Evolutionary conservation across 2,329 filamentous ascomycete species (phyloP).

Genomic region (Scedosporium boydii): DNA sequence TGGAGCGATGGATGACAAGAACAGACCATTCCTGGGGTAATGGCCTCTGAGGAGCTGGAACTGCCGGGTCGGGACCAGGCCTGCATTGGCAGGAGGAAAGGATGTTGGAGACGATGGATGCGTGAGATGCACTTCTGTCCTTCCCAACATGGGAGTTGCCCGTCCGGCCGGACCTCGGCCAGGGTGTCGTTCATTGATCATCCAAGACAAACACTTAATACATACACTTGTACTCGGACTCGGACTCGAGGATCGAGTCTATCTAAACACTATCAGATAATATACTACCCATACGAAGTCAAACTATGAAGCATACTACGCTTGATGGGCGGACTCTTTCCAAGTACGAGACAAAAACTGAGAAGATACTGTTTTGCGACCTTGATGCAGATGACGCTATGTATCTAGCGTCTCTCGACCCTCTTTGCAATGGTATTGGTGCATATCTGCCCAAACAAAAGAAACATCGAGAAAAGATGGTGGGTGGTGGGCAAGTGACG

Average conservation of each 20-base stretch:
- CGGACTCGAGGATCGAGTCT: too few species aligned
- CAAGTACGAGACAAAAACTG: neutral
- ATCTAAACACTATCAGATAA: too few species aligned
- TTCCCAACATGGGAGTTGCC: neutral
- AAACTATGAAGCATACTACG: neutral
- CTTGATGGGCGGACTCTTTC: neutral
- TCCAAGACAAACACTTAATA: neutral
- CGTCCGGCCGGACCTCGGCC: slow-evolving; percentile 5
- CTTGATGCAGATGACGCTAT: neutral
- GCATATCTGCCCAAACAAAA: neutral
- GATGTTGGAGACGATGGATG: neutral
- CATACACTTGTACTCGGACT: too few species aligned
- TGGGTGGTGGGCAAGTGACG: neutral
- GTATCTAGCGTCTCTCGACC: neutral
- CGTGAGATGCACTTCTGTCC: neutral
- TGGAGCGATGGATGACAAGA: neutral
- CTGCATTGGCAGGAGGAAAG: neutral
- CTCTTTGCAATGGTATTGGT: neutral
- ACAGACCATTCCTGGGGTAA: neutral
- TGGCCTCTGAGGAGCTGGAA: neutral
- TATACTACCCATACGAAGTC: neutral
- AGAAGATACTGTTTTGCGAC: neutral
- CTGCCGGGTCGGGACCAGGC: neutral
- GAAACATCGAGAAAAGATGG: neutral
- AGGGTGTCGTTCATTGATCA: neutral